Percentiles rank a stretch among this genome's conserved stretches.
These are phyloP conservation scores for Ophiostoma angusticollis DNA, from an alignment of 2,329 filamentous ascomycete genomes.

Conservation along the genomic window DNA sequence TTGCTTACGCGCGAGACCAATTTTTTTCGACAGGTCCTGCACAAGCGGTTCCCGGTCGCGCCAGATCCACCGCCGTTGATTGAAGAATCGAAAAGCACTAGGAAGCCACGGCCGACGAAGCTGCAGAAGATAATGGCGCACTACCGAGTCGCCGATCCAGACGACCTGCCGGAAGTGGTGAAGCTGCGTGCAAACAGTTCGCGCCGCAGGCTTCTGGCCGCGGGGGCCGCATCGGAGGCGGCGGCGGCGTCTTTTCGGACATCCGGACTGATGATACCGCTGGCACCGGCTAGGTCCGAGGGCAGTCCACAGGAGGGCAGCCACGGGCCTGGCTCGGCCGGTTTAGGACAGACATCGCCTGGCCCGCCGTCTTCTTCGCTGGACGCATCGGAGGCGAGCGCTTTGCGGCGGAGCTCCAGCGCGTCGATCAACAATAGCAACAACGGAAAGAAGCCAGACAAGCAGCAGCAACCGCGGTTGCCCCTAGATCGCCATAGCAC, in stretches of 20 bases:
- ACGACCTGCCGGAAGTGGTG: conserved; percentile 74
- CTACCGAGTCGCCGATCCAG: conserved; percentile 77
- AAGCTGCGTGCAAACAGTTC: conserved; percentile 64
- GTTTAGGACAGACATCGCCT: background rate
- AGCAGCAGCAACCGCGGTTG: conserved; percentile 18
- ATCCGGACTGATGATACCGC: conserved; percentile 2
- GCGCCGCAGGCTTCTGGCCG: conserved; percentile 57
- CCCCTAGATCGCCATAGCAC: conserved; percentile 8
- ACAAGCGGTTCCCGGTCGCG: conserved; percentile 88
- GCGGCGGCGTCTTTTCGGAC: conserved; percentile 12
- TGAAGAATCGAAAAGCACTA: conserved; percentile 77
- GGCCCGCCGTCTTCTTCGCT: background rate
- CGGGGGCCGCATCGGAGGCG: conserved; percentile 35
- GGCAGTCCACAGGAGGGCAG: background rate
- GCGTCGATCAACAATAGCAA: conserved; percentile 24
- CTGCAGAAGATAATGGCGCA: conserved; percentile 88
- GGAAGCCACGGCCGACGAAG: conserved; percentile 93
- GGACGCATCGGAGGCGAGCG: background rate
- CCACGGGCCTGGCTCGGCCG: background rate
- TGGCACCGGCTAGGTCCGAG: conserved; percentile 4
- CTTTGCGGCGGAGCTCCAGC: conserved; percentile 24
- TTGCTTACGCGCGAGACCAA: conserved; percentile 90
- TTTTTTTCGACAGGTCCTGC: conserved; percentile 88
- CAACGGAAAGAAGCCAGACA: conserved; percentile 22
- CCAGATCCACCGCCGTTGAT: conserved; percentile 74